phyloP scores from a whole-genome alignment of 257 asterid genomes.

The Fraxinus americana region DNA sequence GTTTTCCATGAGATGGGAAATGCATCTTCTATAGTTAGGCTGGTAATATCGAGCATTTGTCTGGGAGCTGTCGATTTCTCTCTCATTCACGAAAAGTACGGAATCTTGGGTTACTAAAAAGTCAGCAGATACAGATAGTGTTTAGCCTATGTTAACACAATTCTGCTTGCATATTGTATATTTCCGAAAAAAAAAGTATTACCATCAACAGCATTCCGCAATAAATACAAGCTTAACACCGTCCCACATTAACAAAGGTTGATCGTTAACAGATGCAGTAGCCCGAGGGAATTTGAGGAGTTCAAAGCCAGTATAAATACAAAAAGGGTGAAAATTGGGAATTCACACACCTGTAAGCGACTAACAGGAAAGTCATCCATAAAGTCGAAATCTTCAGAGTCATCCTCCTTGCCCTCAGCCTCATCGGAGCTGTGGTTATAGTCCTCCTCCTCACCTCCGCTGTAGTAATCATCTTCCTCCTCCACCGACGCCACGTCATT shows the following conservation, averaged over 20 bases:
- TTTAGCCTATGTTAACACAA: background rate
- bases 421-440: slow-evolving; percentile 30
- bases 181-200: background rate
- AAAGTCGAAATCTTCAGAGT: slow-evolving; percentile 62
- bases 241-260: background rate
- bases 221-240: background rate
- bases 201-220: background rate
- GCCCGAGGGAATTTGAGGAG: background rate
- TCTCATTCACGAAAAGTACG: too few species aligned
- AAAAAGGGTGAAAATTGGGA: background rate
- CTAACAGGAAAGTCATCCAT: slow-evolving; percentile 49
- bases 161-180: background rate
- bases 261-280: background rate
- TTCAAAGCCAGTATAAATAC: background rate
- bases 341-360: slow-evolving; percentile 64
- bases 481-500: slow-evolving; percentile 76
- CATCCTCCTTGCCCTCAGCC: slow-evolving; percentile 49
- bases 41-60: too few species aligned
- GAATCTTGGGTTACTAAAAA: too few species aligned
- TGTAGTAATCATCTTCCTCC: slow-evolving; percentile 76
- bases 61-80: too few species aligned
- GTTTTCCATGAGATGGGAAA: too few species aligned
- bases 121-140: background rate
- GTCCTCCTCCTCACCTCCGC: slow-evolving; percentile 60
- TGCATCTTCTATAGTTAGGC: too few species aligned